Evolutionary conservation across 768 basidiomycete genomes (phyloP), one percentile per base, ranked within the genome.

Genomic region (Pulveroboletus sp.): DNA sequence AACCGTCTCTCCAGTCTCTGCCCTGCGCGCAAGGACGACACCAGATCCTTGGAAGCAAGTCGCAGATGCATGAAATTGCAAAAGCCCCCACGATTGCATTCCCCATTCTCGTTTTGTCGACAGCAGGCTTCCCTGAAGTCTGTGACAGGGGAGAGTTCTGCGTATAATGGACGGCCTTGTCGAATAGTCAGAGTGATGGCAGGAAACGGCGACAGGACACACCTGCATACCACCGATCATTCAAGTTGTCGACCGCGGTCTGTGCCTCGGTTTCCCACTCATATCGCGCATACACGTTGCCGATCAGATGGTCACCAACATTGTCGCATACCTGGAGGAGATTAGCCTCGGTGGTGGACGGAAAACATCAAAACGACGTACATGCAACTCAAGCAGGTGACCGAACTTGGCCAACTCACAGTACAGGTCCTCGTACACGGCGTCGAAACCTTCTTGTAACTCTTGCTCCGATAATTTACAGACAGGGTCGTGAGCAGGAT

Each of bases 41-140:
- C 87, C 11, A 96, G 79, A 10, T 90, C 83, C 63, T 86, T 83
- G 28, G 92, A 89, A 5, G 94, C 89, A 18, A 92, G 77, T 12
- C 91, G 84, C 31, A 97, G 75, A 72, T 97, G 94, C 92, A 97
- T 96, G 65, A 99, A 99, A 69, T 99, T 98, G 71, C 95, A 98
- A 73, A 96, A 97, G 3, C 93, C 93, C 28, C 95, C 96, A 38
- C 96, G 85, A 62, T 95, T 95, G 69, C 96, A 99, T 70, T 95
- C 91, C 8, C 96, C 96, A 59, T 97, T 89, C 68, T 99, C 96
- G 61, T 99, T 98, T 69, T 99, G 96, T 41, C 96, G 82, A 69
- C 96, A 99, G 66, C 96, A 99, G 0, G 94, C 94, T 72, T 99
- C 96, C 43, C 94, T 85, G 69, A 99, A 99, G 71, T 99, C 96